Evolutionary conservation across 1,139 yeast species (phyloP), one percentile per base, ranked within the genome.

Genomic region (Saccharomyces hybrid): DNA sequence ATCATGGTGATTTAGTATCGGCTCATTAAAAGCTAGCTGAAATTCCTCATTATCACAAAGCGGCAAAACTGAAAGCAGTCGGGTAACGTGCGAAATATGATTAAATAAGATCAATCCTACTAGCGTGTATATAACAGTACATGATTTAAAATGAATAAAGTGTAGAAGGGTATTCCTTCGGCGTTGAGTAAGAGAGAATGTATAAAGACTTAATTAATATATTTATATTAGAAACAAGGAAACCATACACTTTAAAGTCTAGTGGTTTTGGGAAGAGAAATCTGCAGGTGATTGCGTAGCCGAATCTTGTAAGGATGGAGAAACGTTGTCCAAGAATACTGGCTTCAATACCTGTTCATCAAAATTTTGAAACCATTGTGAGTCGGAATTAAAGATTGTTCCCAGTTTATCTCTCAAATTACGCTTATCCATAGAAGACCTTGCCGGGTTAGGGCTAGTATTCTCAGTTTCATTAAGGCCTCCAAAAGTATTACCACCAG

Each of bases 281-380:
- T 38, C 44, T 6, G 44, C 16, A 16, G 44, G 44, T 16, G 44
- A 38, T 11, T 16, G 25, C 6, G 44, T 38, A 25, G 25, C 44
- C 16, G 44, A 38, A 9, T 38, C 44, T 38, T 16, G 44, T 11
- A 38, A 9, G 42, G 44, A 38, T 20, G 44, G 44, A 23, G 44
- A 38, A 11, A 38, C 25, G 25, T 73, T 77, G 64, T 93, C 99
- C 59, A 93, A 78, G 56, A 93, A 78, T 0, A 93, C 98, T 0
- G 99, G 99, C 70, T 93, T 95, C 62, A 93, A 78, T n/a, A 93
- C 95, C 67, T 89, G 88, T 63, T 93, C 97, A 69, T 93, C 99
- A 69, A 93, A 88, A 63, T 83, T 86, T 27, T 89, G 84, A 70
- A 93, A 93, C 97, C 99, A 93, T 65, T 82, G 83, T 11, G 95